A percentile compares a stretch with the other conserved stretches of the same genome.
Evolutionary conservation across 2,329 filamentous ascomycete species (phyloP).

Genomic region (Escovopsis sp.): DNA sequence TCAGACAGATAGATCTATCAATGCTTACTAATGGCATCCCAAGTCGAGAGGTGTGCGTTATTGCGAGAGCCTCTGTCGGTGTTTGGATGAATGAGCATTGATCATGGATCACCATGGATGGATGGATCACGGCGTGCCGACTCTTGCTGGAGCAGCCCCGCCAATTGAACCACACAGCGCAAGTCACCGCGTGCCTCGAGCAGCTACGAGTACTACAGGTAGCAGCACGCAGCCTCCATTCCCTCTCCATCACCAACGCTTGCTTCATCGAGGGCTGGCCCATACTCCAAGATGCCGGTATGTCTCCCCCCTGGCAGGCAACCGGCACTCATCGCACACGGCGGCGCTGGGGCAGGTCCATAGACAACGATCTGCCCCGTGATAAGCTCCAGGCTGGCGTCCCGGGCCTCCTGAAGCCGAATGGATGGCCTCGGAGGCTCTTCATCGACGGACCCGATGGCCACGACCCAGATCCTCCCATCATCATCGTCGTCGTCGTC

Average conservation of each 20-base stretch:
- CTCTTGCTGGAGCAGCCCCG: constrained; percentile 4
- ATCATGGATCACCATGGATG: constrained; percentile 6
- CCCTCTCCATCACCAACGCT: not conserved
- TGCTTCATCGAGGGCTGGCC: constrained; percentile 11
- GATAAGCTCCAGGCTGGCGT: not conserved
- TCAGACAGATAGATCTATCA: no score
- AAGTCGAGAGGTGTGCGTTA: no score
- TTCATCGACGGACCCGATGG: no score
- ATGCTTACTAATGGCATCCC: no score
- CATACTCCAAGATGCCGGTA: constrained; percentile 32
- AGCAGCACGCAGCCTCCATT: no score
- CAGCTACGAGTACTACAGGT: not conserved
- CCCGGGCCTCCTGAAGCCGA: not conserved
- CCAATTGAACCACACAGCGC: constrained; percentile 3
- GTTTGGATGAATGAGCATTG: no score
- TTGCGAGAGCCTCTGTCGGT: no score
- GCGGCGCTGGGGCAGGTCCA: no score
- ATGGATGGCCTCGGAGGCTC: not conserved
- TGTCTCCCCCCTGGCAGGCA: constrained; percentile 8
- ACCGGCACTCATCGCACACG: no score
- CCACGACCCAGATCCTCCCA: no score
- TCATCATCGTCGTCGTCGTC: no score
- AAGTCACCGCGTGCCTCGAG: constrained; percentile 6
- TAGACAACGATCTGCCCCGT: no score
- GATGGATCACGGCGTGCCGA: not conserved